These are phyloP conservation scores for Acanthochlamys bracteata DNA, from an alignment of 106 monocot species.

Conservation along the genomic window DNA sequence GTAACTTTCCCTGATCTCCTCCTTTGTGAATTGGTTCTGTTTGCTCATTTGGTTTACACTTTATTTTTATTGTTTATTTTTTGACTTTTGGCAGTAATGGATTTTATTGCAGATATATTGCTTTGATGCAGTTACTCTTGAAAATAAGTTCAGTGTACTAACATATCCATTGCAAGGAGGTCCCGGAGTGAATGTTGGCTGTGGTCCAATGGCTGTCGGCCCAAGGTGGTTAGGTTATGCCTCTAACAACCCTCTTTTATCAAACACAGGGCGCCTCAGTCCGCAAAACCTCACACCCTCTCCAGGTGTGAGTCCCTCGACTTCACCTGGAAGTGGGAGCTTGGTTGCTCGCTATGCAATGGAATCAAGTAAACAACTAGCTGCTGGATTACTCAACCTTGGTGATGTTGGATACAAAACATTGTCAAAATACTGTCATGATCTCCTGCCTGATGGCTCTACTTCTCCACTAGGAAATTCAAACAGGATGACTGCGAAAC, in stretches of 20 bases:
- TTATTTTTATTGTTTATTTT: not conserved
- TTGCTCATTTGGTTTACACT: not conserved
- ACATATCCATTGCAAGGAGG: slow-evolving; percentile 85
- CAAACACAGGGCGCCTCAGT: slow-evolving; percentile 80
- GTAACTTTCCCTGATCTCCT: slow-evolving; percentile 25
- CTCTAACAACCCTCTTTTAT: slow-evolving; percentile 70
- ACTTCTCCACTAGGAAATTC: slow-evolving; percentile 57
- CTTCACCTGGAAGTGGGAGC: slow-evolving; percentile 77
- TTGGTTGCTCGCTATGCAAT: slow-evolving; percentile 98
- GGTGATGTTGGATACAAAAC: slow-evolving; percentile 95
- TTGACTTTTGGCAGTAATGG: not conserved
- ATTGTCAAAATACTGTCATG: slow-evolving; percentile 79
- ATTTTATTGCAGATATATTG: slow-evolving; percentile 69
- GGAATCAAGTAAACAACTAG: slow-evolving; percentile 94
- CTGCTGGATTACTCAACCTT: slow-evolving; percentile 83
- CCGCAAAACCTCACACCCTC: slow-evolving; percentile 85
- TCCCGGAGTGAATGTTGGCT: slow-evolving; percentile 69
- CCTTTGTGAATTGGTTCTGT: not conserved
- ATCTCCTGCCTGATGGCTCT: slow-evolving; percentile 80
- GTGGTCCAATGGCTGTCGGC: slow-evolving; percentile 91
- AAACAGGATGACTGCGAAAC: slow-evolving; percentile 47
- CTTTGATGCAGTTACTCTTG: slow-evolving; percentile 90
- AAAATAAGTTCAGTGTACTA: slow-evolving; percentile 91
- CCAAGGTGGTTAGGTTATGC: slow-evolving; percentile 96
- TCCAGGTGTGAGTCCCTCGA: slow-evolving; percentile 90